Base-by-base conservation (phyloP, 2,329 filamentous ascomycete species). In the Pseudocercospora ulei region DNA sequence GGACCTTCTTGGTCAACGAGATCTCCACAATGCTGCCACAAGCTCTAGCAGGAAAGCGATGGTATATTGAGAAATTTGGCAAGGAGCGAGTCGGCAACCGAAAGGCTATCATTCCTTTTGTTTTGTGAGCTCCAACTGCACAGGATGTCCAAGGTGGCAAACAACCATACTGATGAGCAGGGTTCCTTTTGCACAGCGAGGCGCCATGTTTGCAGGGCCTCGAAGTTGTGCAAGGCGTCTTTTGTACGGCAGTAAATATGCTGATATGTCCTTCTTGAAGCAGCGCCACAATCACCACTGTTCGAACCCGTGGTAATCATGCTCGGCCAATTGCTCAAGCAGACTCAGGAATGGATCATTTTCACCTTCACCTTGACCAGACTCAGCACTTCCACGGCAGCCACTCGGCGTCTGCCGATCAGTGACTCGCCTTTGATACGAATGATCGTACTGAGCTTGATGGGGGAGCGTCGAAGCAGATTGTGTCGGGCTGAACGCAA, bases 61-160 rank as follows among this genome's bases (percentile, higher is more conserved):
- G 90, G 90, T 98, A 98, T 62, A 66, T 79, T 41, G 71, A 84
- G 56, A 83, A 72, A 61, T 98, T 98, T 70, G 88, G 88, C 7
- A 76, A 78, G 65, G 80, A 92, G 33, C 81, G 79, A 63, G 74
- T 94, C 46, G 75, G 74, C 33, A 73, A 71, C 18, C 75, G 78
- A 58, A 87, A 83, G 65, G 83, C 83, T 3, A 74, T 88, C 17
- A 70, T 82, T 52, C 78, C 78, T 14, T 71, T 70, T 14, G 51
- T 73, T 13, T 47, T 80, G 16, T 72, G 47, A 56, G 26, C 9
- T 7, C 25, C 18, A 36, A 12, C 22, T n/a, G 17, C 7, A 3
- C 7, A 12, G 29, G 43, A 35, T 45, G 39, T 45, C 38, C 30
- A 41, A 35, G 22, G 34, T 24, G 40, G 36, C 17, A 17, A 14